Conservation (phyloP, 805 yeast species). For the Ogataea allantospora region DNA sequence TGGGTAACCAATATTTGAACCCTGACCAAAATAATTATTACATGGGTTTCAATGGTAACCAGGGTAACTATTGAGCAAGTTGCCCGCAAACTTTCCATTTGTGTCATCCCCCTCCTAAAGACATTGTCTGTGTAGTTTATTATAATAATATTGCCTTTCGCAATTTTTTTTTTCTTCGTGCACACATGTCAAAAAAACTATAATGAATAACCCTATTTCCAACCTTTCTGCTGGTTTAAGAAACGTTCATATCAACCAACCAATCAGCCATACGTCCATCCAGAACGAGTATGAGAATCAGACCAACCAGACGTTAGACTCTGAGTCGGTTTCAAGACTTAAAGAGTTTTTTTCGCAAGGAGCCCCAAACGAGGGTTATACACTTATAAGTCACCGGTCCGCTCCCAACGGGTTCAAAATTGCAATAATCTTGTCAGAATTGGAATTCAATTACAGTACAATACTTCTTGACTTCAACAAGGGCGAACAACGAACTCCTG, state of each 20-base stretch:
- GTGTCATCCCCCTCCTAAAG: slow-evolving; percentile 3
- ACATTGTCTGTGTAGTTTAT: slow-evolving; percentile 13
- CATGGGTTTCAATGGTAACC: slow-evolving; percentile 31
- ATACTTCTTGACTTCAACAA: slow-evolving; percentile 80
- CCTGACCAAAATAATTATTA: slow-evolving; percentile 30
- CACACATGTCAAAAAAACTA: slow-evolving; percentile 9
- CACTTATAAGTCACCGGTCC: slow-evolving; percentile 76
- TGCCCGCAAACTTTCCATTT: too few relatives aligned
- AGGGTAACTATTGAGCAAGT: slow-evolving; percentile 24
- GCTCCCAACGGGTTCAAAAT: slow-evolving; percentile 97
- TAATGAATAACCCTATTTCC: slow-evolving; percentile 31
- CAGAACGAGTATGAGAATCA: slow-evolving; percentile 45
- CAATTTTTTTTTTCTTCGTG: slow-evolving; percentile 5
- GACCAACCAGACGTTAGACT: slow-evolving; percentile 40
- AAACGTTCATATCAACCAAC: slow-evolving; percentile 33
- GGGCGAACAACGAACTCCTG: slow-evolving; percentile 93
- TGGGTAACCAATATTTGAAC: slow-evolving; percentile 27
- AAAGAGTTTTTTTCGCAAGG: slow-evolving; percentile 62
- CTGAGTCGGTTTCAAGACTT: slow-evolving; percentile 55
- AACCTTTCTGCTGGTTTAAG: slow-evolving; percentile 41
- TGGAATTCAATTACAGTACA: slow-evolving; percentile 75
- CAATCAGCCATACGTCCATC: slow-evolving; percentile 37
- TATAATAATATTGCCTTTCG: slow-evolving; percentile 5
- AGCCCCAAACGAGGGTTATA: slow-evolving; percentile 78
- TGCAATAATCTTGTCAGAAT: slow-evolving; percentile 83